Base-by-base conservation (phyloP, 1,284 basidiomycete species). In the Fomes fomentarius region DNA sequence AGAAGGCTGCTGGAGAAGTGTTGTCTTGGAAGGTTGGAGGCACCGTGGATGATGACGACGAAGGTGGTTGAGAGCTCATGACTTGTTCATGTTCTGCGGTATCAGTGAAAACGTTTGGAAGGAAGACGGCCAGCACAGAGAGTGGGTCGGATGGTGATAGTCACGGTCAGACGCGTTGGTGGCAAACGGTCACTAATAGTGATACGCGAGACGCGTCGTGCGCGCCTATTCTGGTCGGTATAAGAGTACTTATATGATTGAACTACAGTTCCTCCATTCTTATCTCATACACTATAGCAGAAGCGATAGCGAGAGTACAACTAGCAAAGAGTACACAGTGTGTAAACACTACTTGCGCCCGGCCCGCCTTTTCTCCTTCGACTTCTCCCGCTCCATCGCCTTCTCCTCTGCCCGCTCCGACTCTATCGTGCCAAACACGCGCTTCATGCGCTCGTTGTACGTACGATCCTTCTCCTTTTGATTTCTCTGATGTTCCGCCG, bases 351-450 rank as follows among this genome's bases (percentile, higher is more conserved):
- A 89, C 69, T 86, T 89, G 61, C 83, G 79, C 43, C 89, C 91
- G 24, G 89, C 78, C 54, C 91, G 77, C 67, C 82, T 83, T 75
- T 91, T 94, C 54, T 90, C 89, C 66, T 78, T 86, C 47, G 74
- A 71, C 74, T 94, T 94, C 68, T 89, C 89, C 67, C 85, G 85
- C 49, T 94, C 91, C 85, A 91, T 86, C 50, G 85, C 86, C 79
- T 98, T 99, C 77, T 99, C 87, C 74, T 99, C 97, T 21, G 93
- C 93, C 50, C 96, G 78, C 77, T 99, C 97, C 38, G 86, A 82
- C 66, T 96, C 91, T 48, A 99, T 80, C 0, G 86, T 85, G 1
- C 89, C 87, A 69, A 89, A 87, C 40, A 91, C 93, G 66, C 82
- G 85, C 70, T 90, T 90, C 91, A 96, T 91, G 58, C 82, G 83